Conservation (phyloP, 306 rosid genomes). For the Cucurbita argyrosperma region DNA sequence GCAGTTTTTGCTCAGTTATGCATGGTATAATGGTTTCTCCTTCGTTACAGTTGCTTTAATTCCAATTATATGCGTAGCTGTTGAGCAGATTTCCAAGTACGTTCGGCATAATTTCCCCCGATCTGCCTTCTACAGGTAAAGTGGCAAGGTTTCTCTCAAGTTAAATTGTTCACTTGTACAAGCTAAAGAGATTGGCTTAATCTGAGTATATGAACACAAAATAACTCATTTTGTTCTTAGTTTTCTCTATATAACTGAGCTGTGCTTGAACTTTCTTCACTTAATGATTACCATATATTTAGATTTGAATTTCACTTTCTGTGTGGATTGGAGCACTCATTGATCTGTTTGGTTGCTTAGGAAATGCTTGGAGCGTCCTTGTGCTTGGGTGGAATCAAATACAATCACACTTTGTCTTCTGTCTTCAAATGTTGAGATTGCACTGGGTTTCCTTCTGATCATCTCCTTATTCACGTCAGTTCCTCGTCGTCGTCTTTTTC, state of each 20-base stretch:
- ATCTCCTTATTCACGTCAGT: conserved; percentile 72
- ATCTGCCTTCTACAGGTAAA: conserved; percentile 73
- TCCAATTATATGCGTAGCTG: conserved; percentile 62
- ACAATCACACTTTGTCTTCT: conserved; percentile 54
- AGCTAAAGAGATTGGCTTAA: background rate
- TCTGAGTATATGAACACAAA: background rate
- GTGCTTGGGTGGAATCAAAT: conserved; percentile 92
- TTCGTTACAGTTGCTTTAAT: conserved; percentile 68
- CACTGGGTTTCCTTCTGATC: conserved; percentile 71
- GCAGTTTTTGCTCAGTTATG: background rate
- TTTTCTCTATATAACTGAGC: background rate
- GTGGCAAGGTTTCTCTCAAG: background rate
- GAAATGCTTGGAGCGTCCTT: conserved; percentile 74
- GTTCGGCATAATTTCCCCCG: conserved; percentile 64
- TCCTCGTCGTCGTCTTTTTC: conserved; percentile 1
- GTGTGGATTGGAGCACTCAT: background rate
- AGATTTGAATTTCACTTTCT: background rate
- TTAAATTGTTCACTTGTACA: background rate
- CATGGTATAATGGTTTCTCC: conserved; percentile 13
- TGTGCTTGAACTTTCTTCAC: background rate
- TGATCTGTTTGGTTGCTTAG: conserved; percentile 19
- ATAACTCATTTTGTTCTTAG: background rate
- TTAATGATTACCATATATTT: background rate
- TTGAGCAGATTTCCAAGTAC: conserved; percentile 80
- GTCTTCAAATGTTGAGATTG: conserved; percentile 71